phyloP scores from a whole-genome alignment of 176 grass and related monocot genomes.

The Phyllostachys edulis region DNA sequence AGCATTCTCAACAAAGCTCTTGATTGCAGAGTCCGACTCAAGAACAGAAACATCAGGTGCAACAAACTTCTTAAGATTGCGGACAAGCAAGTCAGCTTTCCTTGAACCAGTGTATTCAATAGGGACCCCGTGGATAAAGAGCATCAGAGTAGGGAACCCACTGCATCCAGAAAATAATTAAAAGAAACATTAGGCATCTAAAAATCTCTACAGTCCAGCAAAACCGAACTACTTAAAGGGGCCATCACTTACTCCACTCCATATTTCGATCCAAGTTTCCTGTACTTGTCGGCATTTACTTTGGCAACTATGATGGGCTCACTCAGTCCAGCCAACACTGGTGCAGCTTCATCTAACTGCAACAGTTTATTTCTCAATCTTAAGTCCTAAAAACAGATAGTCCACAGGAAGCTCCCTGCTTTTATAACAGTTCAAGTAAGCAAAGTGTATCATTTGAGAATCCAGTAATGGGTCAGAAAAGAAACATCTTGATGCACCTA shows the following conservation, averaged over 20 bases:
- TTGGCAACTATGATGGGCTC: conserved; percentile 78
- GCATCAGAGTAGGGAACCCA: conserved; percentile 87
- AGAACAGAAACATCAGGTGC: conserved; percentile 80
- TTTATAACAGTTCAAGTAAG: conserved; percentile 23
- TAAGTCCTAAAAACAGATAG: conserved; percentile 26
- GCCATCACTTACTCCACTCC: conserved; percentile 77
- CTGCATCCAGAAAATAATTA: conserved; percentile 41
- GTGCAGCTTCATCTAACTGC: conserved; percentile 93
- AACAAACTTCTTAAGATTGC: conserved; percentile 88
- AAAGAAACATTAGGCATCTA: conserved; percentile 16
- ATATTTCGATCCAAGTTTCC: conserved; percentile 84
- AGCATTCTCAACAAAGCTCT: conserved; percentile 63
- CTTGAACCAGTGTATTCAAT: conserved; percentile 89
- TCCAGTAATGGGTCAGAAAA: conserved; percentile 1
- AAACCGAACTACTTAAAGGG: conserved; percentile 11
- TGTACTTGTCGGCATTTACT: conserved; percentile 94
- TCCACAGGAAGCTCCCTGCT: neutral
- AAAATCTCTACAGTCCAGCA: neutral
- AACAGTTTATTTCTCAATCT: conserved; percentile 27
- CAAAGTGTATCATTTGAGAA: neutral
- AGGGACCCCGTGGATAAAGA: conserved; percentile 84
- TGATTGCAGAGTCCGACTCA: conserved; percentile 62
- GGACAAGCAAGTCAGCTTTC: conserved; percentile 75
- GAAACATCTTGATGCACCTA: conserved; percentile 25
- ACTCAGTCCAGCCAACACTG: conserved; percentile 58